phyloP scores from a whole-genome alignment of 2,329 filamentous ascomycete species.

The Leptographium lundbergii region DNA sequence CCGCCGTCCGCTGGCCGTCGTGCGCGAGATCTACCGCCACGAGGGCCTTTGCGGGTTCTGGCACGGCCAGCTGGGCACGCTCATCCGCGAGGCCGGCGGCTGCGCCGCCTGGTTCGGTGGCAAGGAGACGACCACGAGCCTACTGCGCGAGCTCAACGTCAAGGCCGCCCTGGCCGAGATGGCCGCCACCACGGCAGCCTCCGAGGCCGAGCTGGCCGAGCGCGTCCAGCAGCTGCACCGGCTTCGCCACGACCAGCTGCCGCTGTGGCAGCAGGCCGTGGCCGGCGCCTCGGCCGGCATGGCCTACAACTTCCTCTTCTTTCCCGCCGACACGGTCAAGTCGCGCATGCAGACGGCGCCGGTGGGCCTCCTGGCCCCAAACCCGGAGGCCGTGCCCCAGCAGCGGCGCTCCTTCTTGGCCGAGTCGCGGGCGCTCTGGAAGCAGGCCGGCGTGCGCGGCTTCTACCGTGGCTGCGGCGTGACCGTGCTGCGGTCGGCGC shows the following conservation, averaged over 20 bases:
- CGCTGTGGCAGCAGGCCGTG: slow-evolving; percentile 75
- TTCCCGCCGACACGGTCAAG: slow-evolving; percentile 94
- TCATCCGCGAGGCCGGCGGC: slow-evolving; percentile 88
- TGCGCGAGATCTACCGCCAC: slow-evolving; percentile 67
- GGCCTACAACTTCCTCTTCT: slow-evolving; percentile 94
- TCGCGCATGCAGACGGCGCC: slow-evolving; percentile 90
- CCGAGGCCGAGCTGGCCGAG: slow-evolving; percentile 26
- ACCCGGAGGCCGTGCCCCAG: not conserved
- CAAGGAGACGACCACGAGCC: slow-evolving; percentile 65
- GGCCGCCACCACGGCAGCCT: not conserved
- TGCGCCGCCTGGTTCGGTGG: slow-evolving; percentile 90
- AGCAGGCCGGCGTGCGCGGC: slow-evolving; percentile 66
- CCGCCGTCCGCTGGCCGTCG: slow-evolving; percentile 53
- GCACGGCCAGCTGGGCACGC: slow-evolving; percentile 85
- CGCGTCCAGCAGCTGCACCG: slow-evolving; percentile 21
- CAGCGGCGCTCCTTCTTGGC: slow-evolving; percentile 52
- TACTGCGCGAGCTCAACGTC: slow-evolving; percentile 51
- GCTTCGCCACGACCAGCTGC: slow-evolving; percentile 42
- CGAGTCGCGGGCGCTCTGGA: slow-evolving; percentile 66
- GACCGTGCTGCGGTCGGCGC: slow-evolving; percentile 74
- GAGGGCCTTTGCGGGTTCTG: slow-evolving; percentile 82
- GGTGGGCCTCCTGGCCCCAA: slow-evolving; percentile 35
- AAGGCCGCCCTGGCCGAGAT: slow-evolving; percentile 23
- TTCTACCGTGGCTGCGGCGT: slow-evolving; percentile 93
- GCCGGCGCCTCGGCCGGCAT: slow-evolving; percentile 83